Evolutionary conservation across 139 green algal species (phyloP).

Genomic region (Chlorella sp.): DNA sequence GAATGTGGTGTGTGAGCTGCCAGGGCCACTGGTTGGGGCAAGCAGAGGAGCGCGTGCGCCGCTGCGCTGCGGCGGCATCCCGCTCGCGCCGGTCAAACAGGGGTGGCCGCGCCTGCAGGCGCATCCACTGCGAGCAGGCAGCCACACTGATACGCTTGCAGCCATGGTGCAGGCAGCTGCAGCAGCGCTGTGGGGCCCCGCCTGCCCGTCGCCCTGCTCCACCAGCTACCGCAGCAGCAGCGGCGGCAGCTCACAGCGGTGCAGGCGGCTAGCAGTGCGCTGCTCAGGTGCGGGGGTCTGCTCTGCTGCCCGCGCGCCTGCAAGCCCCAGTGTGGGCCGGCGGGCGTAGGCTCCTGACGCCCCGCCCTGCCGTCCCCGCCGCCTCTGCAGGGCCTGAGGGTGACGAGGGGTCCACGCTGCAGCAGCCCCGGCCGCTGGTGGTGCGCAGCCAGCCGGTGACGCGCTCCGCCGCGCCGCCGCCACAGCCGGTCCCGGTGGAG

Average conservation of each 20-base stretch:
- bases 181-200: no score
- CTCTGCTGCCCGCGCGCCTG: background rate
- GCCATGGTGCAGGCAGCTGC: no score
- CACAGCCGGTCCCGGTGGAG: conserved; percentile 37
- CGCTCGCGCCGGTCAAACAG: no score
- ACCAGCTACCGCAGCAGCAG: conserved; percentile 3
- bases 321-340: background rate
- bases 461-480: conserved; percentile 25
- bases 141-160: no score
- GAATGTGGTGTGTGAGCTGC: no score
- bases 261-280: background rate
- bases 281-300: conserved; percentile 17
- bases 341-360: background rate
- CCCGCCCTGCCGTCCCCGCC: background rate
- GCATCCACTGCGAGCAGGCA: no score
- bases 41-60: no score
- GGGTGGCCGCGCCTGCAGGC: no score
- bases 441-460: conserved; percentile 14
- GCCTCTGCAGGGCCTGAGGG: background rate
- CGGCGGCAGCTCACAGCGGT: no score
- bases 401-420: background rate
- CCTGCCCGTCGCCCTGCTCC: background rate
- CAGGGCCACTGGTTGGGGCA: no score
- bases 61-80: no score
- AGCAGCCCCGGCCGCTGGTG: conserved; percentile 6